Base-by-base conservation (phyloP, 2,329 filamentous ascomycete species). In the Sodiomyces alkalinus region DNA sequence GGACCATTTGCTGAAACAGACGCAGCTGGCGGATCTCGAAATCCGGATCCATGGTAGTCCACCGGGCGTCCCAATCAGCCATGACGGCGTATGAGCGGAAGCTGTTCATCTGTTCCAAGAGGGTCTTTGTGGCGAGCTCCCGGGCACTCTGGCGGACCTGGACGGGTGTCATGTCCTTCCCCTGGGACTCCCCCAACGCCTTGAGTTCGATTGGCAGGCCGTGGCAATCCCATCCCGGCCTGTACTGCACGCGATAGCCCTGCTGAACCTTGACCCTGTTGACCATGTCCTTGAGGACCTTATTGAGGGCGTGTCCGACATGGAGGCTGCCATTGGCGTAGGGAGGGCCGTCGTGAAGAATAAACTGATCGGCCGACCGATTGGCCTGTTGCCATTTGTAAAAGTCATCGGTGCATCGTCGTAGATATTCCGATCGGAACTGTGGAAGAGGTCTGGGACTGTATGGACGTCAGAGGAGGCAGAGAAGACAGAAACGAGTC, bases 171-270 rank as follows among this genome's bases (percentile, higher is more conserved):
- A 63, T 60, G 26, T 42, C 46, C 35, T 57, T 60, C 42, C 36
- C 36, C 49, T 50, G 40, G 52, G 46, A 39, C 6, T 57, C 53
- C 42, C 80, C 79, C 11, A 98, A 65, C 15, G 86, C 90, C 55
- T 96, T 98, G 42, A 96, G 67, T 62, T 98, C 90, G 46, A 98
- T 98, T 1, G 90, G 90, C 27, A 98, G 65, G 1, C 90, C 90
- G 59, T 98, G 90, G 40, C 90, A 98, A 49, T 98, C 92, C 90
- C 90, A 98, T 25, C 90, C 87, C 3, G 90, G 90, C 11, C 85
- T 64, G 46, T 92, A 98, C 21, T 74, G 64, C 19, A 96, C 75
- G 36, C 71, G 65, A 40, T 69, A 75, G 12, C 82, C 90, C 45
- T 77, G 68, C 35, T 80, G 73, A 34, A 96, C 59, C 55, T 93